phyloP scores from a whole-genome alignment of 148 eudicot genomes.

The Polygonum aviculare region DNA sequence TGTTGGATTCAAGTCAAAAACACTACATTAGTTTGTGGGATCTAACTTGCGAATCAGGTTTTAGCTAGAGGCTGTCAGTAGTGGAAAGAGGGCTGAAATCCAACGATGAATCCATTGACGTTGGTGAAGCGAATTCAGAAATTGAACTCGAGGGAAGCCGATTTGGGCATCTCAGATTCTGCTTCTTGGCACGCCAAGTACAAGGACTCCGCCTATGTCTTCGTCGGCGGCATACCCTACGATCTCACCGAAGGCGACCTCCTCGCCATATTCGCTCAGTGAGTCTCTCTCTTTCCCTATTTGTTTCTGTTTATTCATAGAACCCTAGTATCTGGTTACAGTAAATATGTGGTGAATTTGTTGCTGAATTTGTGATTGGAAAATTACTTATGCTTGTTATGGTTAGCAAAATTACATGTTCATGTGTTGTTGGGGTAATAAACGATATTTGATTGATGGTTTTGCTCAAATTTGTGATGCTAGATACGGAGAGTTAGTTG shows the following conservation, averaged over 20 bases:
- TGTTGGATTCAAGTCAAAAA: neutral
- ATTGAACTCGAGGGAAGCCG: conserved; percentile 66
- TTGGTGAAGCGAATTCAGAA: conserved; percentile 79
- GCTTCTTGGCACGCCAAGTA: conserved; percentile 96
- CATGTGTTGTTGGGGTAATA: neutral
- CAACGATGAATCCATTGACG: conserved; percentile 80
- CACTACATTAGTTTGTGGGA: neutral
- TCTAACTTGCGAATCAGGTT: neutral
- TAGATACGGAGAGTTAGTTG: conserved; percentile 91
- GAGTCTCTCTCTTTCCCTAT: neutral
- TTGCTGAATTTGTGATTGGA: neutral
- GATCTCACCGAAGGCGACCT: conserved; percentile 97
- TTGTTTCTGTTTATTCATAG: neutral
- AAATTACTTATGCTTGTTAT: neutral
- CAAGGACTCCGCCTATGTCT: conserved; percentile 83
- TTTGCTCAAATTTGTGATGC: neutral
- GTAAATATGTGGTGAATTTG: neutral
- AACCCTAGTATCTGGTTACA: neutral
- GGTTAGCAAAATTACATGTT: neutral
- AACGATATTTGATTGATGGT: neutral
- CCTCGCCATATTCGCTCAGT: conserved; percentile 34
- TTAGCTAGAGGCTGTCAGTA: neutral
- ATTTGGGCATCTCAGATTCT: conserved; percentile 72
- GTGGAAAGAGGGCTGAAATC: neutral
- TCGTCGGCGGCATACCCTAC: conserved; percentile 75